Percentiles rank a stretch among this genome's conserved stretches.
phyloP scores from a whole-genome alignment of 192 early-diverging fungal species.

The Podochytrium sp. region DNA sequence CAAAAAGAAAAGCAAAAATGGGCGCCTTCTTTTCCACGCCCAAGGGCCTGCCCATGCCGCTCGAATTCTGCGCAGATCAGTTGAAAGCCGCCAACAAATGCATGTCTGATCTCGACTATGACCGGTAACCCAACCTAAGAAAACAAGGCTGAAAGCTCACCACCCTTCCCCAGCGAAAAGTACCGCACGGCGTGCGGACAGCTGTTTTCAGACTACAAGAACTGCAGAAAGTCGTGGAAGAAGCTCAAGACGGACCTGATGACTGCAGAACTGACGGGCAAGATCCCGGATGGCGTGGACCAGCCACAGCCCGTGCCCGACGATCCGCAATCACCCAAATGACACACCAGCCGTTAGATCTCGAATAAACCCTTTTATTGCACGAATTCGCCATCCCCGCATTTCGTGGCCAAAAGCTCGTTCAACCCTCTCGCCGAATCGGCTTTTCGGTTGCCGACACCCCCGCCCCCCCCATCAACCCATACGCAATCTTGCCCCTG shows the following conservation, averaged over 20 bases:
- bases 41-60: conserved; percentile 15
- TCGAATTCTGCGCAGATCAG: conserved; percentile 2
- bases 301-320: not conserved
- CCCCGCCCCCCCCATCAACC: too few species aligned
- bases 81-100: conserved; percentile 15
- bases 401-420: too few species aligned
- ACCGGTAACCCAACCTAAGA: not conserved
- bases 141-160: not conserved
- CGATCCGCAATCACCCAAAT: too few species aligned
- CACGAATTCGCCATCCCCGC: too few species aligned
- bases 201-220: not conserved
- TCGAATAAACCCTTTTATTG: too few species aligned
- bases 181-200: conserved; percentile 3
- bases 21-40: not conserved
- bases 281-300: not conserved
- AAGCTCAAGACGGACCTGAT: not conserved
- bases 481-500: too few species aligned
- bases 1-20: too few species aligned
- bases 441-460: too few species aligned
- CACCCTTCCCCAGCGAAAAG: not conserved
- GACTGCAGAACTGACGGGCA: not conserved
- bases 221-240: conserved; percentile 23
- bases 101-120: conserved; percentile 26
- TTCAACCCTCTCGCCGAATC: too few species aligned
- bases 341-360: too few species aligned